These are phyloP conservation scores for Beauveria sp. DNA, from an alignment of 2,329 filamentous ascomycete genomes.

Conservation along the genomic window DNA sequence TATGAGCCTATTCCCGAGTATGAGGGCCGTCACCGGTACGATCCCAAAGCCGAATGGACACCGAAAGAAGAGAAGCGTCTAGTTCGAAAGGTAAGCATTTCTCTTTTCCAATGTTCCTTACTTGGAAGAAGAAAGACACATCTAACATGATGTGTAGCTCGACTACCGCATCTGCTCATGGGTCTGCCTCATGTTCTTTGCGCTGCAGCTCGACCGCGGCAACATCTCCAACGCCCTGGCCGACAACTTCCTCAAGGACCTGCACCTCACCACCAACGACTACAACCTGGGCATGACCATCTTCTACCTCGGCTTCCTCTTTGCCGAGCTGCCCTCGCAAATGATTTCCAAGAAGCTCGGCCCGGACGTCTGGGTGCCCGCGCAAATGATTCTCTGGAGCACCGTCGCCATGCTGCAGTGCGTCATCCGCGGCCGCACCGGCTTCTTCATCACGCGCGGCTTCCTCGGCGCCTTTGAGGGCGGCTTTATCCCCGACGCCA, in stretches of 20 bases:
- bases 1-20: conserved; percentile 48
- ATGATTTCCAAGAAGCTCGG: conserved; percentile 46
- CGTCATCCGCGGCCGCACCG: conserved; percentile 8
- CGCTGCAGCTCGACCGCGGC: conserved; percentile 37
- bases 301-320: conserved; percentile 42
- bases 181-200: conserved; percentile 40
- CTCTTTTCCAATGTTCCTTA: neutral
- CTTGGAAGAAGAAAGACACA: neutral
- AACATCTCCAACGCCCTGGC: conserved; percentile 36
- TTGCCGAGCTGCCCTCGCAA: conserved; percentile 51
- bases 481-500: conserved; percentile 33
- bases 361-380: conserved; percentile 42
- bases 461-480: conserved; percentile 29
- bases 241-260: conserved; percentile 33
- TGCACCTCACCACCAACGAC: conserved; percentile 33
- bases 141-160: conserved; percentile 11
- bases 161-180: conserved; percentile 31
- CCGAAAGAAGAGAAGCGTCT: conserved; percentile 41
- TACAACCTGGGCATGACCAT: conserved; percentile 43
- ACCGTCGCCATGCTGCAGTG: conserved; percentile 31
- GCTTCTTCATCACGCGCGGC: conserved; percentile 19
- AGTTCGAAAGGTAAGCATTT: conserved; percentile 1
- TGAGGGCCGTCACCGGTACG: conserved; percentile 51
- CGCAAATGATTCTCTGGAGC: conserved; percentile 47
- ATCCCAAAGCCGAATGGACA: conserved; percentile 49